phyloP scores from a whole-genome alignment of 2,329 filamentous ascomycete genomes.

The Fusarium albosuccineum region DNA sequence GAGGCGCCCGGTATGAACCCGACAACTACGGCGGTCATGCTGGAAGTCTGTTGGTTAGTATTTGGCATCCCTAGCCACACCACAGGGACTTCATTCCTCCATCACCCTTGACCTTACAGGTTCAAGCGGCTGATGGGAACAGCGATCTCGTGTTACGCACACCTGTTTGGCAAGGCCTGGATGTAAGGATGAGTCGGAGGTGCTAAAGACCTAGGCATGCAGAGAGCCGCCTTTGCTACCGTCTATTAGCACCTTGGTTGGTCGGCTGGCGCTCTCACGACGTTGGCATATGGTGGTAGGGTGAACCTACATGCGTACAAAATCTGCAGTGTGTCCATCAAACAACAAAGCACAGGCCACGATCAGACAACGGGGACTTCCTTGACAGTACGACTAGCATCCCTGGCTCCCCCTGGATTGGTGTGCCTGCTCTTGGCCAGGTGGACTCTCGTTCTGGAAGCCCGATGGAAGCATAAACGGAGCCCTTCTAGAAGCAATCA shows the following conservation, averaged over 20 bases:
- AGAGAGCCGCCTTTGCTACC: conserved; percentile 11
- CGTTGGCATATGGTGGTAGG: background rate
- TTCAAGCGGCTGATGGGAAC: background rate
- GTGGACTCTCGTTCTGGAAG: conserved; percentile 22
- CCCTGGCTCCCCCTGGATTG: conserved; percentile 14
- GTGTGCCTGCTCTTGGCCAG: conserved; percentile 6
- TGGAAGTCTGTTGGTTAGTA: background rate
- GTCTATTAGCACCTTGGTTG: conserved; percentile 7
- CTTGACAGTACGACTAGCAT: conserved; percentile 7
- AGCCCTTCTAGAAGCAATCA: conserved; percentile 41
- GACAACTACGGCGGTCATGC: background rate
- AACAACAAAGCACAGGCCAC: conserved; percentile 23
- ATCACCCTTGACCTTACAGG: background rate
- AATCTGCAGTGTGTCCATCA: conserved; percentile 4
- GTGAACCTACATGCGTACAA: background rate
- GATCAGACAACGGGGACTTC: background rate
- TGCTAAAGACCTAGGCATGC: conserved; percentile 10
- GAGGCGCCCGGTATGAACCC: background rate
- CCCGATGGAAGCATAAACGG: background rate
- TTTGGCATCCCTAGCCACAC: background rate
- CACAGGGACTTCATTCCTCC: conserved; percentile 1
- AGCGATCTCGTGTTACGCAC: conserved; percentile 7
- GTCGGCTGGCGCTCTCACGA: background rate
- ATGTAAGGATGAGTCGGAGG: conserved; percentile 5
- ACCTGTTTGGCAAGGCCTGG: background rate